A percentile compares a stretch with the other conserved stretches of the same genome.
These are phyloP conservation scores for Dichotomocladium elegans DNA, from an alignment of 371 early-diverging fungal species.

Conservation along the genomic window DNA sequence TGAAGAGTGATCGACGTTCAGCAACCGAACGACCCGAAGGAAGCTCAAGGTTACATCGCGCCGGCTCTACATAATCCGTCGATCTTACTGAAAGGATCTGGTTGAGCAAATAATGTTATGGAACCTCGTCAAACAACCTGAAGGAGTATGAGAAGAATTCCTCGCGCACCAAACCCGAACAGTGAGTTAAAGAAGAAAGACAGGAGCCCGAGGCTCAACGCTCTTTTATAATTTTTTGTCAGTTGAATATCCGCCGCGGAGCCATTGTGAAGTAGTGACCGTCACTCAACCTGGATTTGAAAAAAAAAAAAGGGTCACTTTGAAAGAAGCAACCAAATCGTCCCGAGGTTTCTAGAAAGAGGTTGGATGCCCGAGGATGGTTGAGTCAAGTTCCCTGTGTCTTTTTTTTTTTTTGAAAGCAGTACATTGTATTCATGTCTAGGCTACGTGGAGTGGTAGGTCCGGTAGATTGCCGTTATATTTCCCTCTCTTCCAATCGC, in stretches of 20 bases:
- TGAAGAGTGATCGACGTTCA: slow-evolving; percentile 1
- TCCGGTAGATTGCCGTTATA: too few species aligned
- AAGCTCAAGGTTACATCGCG: slow-evolving; percentile 8
- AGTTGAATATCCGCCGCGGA: not conserved
- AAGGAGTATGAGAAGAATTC: not conserved
- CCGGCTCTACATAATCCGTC: slow-evolving; percentile 1
- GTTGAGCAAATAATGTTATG: slow-evolving; percentile 7
- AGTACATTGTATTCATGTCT: too few species aligned
- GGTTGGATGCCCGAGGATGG: too few species aligned
- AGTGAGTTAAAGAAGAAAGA: slow-evolving; percentile 5
- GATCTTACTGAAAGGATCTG: slow-evolving; percentile 7
- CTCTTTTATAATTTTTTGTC: not conserved
- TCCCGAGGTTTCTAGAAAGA: too few species aligned
- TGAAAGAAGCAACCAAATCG: too few species aligned
- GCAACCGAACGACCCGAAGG: slow-evolving; percentile 14
- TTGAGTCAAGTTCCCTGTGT: too few species aligned
- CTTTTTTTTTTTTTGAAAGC: too few species aligned
- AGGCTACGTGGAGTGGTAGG: too few species aligned
- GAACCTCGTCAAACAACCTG: not conserved
- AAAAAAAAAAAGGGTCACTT: too few species aligned
- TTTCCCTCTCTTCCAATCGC: too few species aligned
- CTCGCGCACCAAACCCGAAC: slow-evolving; percentile 8
- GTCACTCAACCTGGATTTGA: too few species aligned
- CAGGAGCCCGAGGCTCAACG: not conserved
- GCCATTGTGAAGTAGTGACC: too few species aligned